Evolutionary conservation across 2,329 filamentous ascomycete genomes (phyloP), one percentile per base, ranked within the genome.

Genomic region (Daldinia sp.): DNA sequence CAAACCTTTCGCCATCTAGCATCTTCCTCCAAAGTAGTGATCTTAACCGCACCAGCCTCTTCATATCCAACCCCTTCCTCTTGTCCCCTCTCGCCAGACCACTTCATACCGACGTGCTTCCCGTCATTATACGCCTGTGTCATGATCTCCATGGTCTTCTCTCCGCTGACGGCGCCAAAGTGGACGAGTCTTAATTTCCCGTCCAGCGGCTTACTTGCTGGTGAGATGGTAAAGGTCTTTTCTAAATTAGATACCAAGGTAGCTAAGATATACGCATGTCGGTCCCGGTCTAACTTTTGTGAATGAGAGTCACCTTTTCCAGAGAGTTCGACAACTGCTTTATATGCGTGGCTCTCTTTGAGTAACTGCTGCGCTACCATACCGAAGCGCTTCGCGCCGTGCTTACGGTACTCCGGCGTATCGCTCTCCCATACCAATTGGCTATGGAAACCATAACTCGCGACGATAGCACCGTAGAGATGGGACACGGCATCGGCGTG

Each of bases 381-480:
- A 58, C 88, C 85, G 78, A 98, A 98, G 17, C 94, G 85, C 73
- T 90, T 86, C 29, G 83, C 82, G 10, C 94, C 94, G 72, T 90
- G 89, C 68, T 87, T 85, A 64, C 94, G 89, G 77, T 94, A 94
- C 67, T 87, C 90, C 0, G 86, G 81, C 0, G 94, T 96, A 76
- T 98, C 94, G 76, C 91, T 95, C 79, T 97, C 93, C 70, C 92
- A 93, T 19, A 98, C 93, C 3, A 98, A 83, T 39, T 90, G 88
- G 27, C 94, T 92, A 73, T 98, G 94, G 72, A 98, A 87, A 17
- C 91, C 94, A 85, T 96, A 96, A 75, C 91, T 95, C 43, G 89
- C 90, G 1, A 98, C 94, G 19, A 97, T 92, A 21, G 90, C 90
- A 23, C 93, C 94, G 71, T 90, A 85, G 21, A 90, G 79, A 45